phyloP scores from a whole-genome alignment of 2,329 filamentous ascomycete species.

The Venturiaceae sp. region DNA sequence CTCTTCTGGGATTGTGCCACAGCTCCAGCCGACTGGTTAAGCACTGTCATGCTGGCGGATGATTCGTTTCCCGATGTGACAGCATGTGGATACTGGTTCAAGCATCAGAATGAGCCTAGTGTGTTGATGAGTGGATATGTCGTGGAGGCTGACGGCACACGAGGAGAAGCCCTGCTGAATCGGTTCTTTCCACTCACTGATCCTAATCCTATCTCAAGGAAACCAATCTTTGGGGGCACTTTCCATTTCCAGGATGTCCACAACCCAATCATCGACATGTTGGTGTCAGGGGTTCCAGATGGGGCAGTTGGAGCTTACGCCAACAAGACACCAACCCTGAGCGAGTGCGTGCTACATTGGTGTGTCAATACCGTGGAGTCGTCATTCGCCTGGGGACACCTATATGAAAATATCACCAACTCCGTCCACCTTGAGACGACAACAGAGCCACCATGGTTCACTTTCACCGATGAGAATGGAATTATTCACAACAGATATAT shows the following conservation, averaged over 20 bases:
- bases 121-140: conserved; percentile 9
- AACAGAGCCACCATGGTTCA: conserved; percentile 10
- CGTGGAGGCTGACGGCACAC: background rate
- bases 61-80: background rate
- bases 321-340: conserved; percentile 4
- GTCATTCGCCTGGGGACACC: conserved; percentile 9
- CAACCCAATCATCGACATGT: conserved; percentile 8
- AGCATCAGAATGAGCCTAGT: background rate
- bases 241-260: conserved; percentile 4
- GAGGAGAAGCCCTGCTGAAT: background rate
- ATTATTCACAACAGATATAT: background rate
- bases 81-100: conserved; percentile 9
- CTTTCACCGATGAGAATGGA: background rate
- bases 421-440: conserved; percentile 10
- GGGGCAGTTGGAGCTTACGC: background rate
- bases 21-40: conserved; percentile 5
- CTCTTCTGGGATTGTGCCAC: conserved; percentile 1
- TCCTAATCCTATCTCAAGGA: background rate
- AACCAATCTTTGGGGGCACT: conserved; percentile 2
- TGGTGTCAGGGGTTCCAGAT: conserved; percentile 4
- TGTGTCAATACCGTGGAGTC: conserved; percentile 8
- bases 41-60: background rate
- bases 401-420: conserved; percentile 12
- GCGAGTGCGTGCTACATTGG: conserved; percentile 7
- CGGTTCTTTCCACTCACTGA: conserved; percentile 5